These are phyloP conservation scores for Austroboletus rostrupii DNA, from an alignment of 1,284 basidiomycete genomes.

Conservation along the genomic window DNA sequence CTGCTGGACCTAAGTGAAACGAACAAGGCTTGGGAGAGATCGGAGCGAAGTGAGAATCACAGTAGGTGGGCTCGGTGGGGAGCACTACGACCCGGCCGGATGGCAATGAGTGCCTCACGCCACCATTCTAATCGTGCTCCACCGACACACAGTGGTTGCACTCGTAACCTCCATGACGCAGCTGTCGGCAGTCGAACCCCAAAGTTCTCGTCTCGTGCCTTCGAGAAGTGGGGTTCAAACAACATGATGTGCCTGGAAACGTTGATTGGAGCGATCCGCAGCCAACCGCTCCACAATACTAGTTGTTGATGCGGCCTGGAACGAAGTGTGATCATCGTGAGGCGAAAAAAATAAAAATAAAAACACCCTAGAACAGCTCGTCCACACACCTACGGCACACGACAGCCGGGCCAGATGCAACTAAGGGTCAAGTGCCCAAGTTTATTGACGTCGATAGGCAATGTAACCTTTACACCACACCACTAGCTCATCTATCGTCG, in stretches of 20 bases:
- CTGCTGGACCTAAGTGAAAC: no score
- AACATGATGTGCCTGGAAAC: background rate
- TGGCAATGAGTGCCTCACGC: background rate
- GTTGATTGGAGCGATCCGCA: background rate
- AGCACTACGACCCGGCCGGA: background rate
- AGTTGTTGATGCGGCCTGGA: no score
- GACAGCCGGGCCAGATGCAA: background rate
- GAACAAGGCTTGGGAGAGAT: no score
- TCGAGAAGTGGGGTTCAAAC: background rate
- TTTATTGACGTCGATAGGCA: conserved; percentile 11
- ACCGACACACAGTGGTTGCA: background rate
- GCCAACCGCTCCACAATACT: background rate
- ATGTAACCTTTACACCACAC: conserved; percentile 23
- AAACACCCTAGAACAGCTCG: background rate
- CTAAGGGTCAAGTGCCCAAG: background rate
- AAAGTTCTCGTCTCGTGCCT: background rate
- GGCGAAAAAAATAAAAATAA: background rate
- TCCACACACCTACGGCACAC: background rate
- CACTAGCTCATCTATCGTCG: conserved; percentile 9
- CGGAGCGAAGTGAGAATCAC: no score
- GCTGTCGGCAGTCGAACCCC: background rate
- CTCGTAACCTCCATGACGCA: background rate
- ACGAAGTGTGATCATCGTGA: background rate
- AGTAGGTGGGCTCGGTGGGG: no score
- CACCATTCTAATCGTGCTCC: no score